These are phyloP conservation scores for Nemania abortiva DNA, from an alignment of 2,329 filamentous ascomycete genomes.

Conservation along the genomic window DNA sequence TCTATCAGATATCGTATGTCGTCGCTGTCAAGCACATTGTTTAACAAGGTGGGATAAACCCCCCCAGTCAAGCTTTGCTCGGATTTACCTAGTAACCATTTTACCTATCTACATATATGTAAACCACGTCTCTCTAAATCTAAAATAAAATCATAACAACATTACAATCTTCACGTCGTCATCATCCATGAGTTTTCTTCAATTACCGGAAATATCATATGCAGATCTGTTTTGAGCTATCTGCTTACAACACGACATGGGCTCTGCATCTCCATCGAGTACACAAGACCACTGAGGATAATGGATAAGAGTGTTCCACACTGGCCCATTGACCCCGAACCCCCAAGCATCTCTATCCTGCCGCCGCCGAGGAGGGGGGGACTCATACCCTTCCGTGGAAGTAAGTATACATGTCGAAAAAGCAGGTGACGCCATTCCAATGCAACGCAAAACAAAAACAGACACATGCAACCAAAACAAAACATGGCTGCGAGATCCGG, in stretches of 20 bases:
- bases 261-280: background rate
- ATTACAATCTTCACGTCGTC: background rate
- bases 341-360: background rate
- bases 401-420: slow-evolving; percentile 14
- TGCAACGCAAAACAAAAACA: slow-evolving; percentile 24
- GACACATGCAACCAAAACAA: slow-evolving; percentile 8
- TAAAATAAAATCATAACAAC: background rate
- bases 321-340: background rate
- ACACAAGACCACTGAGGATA: background rate
- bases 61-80: too few species aligned
- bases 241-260: background rate
- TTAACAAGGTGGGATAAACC: too few species aligned
- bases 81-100: too few species aligned
- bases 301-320: background rate
- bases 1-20: too few species aligned
- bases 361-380: background rate
- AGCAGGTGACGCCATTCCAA: slow-evolving; percentile 24
- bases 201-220: slow-evolving; percentile 10
- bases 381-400: background rate
- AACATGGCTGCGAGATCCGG: slow-evolving; percentile 6
- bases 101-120: too few species aligned
- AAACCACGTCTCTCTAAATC: background rate
- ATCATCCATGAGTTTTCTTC: slow-evolving; percentile 1
- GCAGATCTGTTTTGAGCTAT: slow-evolving; percentile 10
- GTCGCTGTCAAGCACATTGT: too few species aligned